A percentile compares a stretch with the other conserved stretches of the same genome.
Conservation (phyloP, 345 rosid species). For the Linum trigynum region DNA sequence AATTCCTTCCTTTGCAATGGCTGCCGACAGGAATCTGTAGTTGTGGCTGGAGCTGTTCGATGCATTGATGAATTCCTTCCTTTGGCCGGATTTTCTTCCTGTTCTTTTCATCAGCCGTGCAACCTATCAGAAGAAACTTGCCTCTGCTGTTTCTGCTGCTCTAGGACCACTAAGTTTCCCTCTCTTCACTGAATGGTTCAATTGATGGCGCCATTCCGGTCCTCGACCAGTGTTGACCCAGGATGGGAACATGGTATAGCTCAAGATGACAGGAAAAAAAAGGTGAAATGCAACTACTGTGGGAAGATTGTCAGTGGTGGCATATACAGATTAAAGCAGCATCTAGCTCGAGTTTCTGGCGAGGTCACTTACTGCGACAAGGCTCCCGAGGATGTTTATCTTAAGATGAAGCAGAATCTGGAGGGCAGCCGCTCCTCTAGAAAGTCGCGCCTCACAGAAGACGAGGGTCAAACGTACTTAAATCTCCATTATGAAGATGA, state of each 20-base stretch:
- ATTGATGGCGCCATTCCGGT: slow-evolving; percentile 54
- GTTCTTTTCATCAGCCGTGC: background rate
- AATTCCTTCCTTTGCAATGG: no score
- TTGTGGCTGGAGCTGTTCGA: no score
- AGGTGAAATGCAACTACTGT: slow-evolving; percentile 76
- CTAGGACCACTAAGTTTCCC: no score
- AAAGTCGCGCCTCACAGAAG: slow-evolving; percentile 41
- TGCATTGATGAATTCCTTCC: background rate
- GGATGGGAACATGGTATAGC: slow-evolving; percentile 87
- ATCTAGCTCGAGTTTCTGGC: slow-evolving; percentile 61
- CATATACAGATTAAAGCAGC: slow-evolving; percentile 67
- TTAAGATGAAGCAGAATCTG: slow-evolving; percentile 55
- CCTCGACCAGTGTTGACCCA: slow-evolving; percentile 50
- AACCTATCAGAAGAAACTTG: background rate
- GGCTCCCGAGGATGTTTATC: slow-evolving; percentile 57
- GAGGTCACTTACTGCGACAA: slow-evolving; percentile 74
- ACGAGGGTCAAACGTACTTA: slow-evolving; percentile 33
- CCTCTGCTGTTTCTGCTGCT: background rate
- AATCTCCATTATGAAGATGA: slow-evolving; percentile 35
- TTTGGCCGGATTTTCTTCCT: background rate
- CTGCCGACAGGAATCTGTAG: background rate
- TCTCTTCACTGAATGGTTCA: slow-evolving; percentile 26
- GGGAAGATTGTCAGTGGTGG: slow-evolving; percentile 83
- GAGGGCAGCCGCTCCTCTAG: slow-evolving; percentile 53
- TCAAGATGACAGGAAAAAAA: slow-evolving; percentile 69